Evolutionary conservation across 257 asterid species (phyloP).

Genomic region (Solanum okadae): DNA sequence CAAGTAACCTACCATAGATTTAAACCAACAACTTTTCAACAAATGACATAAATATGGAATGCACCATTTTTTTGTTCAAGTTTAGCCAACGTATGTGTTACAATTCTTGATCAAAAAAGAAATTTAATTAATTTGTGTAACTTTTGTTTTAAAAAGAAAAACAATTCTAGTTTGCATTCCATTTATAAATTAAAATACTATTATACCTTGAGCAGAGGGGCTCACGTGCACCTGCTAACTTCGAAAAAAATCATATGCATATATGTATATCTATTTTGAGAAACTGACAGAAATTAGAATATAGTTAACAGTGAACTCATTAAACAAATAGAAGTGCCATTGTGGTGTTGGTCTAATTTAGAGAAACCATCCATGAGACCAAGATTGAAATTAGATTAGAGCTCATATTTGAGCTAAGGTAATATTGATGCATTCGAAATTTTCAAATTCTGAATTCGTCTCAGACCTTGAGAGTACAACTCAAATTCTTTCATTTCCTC

Average conservation of each 20-base stretch:
- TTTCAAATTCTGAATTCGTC: too few relatives aligned
- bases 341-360: too few relatives aligned
- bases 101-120: neutral
- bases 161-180: neutral
- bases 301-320: too few relatives aligned
- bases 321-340: too few relatives aligned
- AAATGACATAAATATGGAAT: neutral
- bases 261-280: too few relatives aligned
- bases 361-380: accelerated
- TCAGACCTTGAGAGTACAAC: neutral
- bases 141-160: neutral
- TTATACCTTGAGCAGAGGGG: neutral
- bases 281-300: too few relatives aligned
- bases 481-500: neutral
- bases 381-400: accelerated
- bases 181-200: neutral
- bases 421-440: too few relatives aligned
- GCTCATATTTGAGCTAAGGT: neutral
- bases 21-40: neutral
- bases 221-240: neutral
- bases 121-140: neutral
- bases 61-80: neutral
- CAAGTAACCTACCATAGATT: neutral
- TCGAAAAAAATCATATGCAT: too few relatives aligned
- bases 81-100: neutral